Evolutionary conservation across 305 asterid species (phyloP).

Genomic region (Fraxinus sp.): DNA sequence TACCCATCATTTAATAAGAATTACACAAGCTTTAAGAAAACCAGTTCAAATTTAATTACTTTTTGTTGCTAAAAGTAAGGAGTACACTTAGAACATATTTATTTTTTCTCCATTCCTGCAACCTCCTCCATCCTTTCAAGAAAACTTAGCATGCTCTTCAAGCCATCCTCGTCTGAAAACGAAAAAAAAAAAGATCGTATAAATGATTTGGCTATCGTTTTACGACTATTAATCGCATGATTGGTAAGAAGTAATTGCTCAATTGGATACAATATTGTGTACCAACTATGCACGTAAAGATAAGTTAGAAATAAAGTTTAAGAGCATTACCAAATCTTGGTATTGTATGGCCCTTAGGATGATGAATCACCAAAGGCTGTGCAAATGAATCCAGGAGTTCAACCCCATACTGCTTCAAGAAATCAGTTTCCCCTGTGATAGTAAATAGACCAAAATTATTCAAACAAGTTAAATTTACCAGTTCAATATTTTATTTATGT

Average conservation of each 20-base stretch:
- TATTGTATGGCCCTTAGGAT: conserved; percentile 85
- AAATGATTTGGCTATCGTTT: background rate
- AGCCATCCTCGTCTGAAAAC: conserved; percentile 57
- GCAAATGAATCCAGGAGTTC: conserved; percentile 63
- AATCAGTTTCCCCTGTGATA: conserved; percentile 75
- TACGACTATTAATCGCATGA: background rate
- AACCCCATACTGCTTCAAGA: conserved; percentile 59
- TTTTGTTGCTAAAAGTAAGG: background rate
- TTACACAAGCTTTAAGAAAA: background rate
- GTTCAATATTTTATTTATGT: background rate
- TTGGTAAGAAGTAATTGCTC: background rate
- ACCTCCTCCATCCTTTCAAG: conserved; percentile 56
- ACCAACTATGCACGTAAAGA: background rate
- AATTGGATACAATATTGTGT: background rate
- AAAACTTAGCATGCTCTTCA: conserved; percentile 62
- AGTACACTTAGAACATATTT: conserved; percentile 5
- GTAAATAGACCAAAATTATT: background rate
- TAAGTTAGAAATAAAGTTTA: background rate
- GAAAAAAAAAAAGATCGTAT: background rate
- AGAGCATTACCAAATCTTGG: conserved; percentile 76
- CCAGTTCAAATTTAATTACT: background rate
- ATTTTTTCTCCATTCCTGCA: conserved; percentile 26
- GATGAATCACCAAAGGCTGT: conserved; percentile 73
- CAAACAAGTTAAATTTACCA: background rate
- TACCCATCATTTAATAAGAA: background rate